Evolutionary conservation across 768 basidiomycete genomes (phyloP), one percentile per base, ranked within the genome.

Genomic region (Mycena capillaripes): DNA sequence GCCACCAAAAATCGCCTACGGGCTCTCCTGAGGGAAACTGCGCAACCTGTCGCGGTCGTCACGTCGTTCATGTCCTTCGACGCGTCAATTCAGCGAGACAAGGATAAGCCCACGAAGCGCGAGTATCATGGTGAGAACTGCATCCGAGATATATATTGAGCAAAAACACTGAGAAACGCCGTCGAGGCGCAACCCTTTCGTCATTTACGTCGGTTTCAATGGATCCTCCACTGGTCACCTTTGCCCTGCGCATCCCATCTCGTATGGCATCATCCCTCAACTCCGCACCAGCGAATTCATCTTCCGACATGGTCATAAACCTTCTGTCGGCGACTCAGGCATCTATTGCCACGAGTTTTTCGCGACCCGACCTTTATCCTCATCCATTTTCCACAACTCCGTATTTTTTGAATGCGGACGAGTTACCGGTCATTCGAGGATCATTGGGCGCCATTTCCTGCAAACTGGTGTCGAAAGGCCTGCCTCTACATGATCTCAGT

Each of bases 121-220:
- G 48, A 63, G 12, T 95, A 89, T 77, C 97, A 98, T 81, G 97
- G 97, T 75, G 14, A 44, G 42, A 44, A 17, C 40, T 21, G 19
- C 42, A 12, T 42, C 42, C 42, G 2, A 19, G 3, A 21, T 44
- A 44, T 14, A 14, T 44, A 17, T 44, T 44, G 42, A 44, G 19
- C 42, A 44, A 14, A 21, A 6, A 44, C 19, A 6, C 42, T 44
- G 42, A 44, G 19, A 44, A 21, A 17, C 42, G 14, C 3, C 38
- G 7, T 42, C 19, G 42, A 44, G 42, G 42, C 42, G 96, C 96
- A 25, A 98, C 97, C 1, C 86, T 99, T 36, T 97, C 97, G 11
- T 97, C 96, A 0, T 96, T 99, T 79, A 91, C 95, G 25, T 96
- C 96, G 32, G 91, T 98, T 78, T 91, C 97, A 3, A 90, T 99